Evolutionary conservation across 352 stramenopile genomes (phyloP).

Genomic region (Globisporangium iwayamae): DNA sequence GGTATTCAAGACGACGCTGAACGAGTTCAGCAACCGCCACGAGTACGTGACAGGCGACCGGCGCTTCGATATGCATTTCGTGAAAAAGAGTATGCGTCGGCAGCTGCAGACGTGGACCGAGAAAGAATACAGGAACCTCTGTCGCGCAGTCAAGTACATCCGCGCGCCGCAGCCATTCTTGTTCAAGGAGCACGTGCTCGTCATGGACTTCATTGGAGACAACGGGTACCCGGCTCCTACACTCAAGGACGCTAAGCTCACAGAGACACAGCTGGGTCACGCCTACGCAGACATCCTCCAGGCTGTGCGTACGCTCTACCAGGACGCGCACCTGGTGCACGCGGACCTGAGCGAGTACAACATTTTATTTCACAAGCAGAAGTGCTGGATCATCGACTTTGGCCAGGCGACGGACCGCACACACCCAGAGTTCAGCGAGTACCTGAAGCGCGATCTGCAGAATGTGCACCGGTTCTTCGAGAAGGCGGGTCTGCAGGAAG

Average conservation of each 20-base stretch:
- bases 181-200: constrained; percentile 65
- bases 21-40: constrained; percentile 76
- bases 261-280: constrained; percentile 39
- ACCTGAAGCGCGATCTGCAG: constrained; percentile 71
- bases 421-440: constrained; percentile 64
- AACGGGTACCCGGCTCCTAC: constrained; percentile 59
- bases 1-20: constrained; percentile 85
- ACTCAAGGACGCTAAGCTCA: constrained; percentile 63
- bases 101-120: constrained; percentile 76
- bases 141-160: constrained; percentile 46
- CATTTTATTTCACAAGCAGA: constrained; percentile 72
- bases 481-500: constrained; percentile 32
- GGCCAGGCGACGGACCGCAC: constrained; percentile 82
- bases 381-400: constrained; percentile 91
- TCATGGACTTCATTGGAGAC: constrained; percentile 68
- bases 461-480: constrained; percentile 81
- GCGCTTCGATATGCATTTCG: constrained; percentile 70
- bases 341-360: constrained; percentile 88
- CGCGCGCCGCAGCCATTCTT: constrained; percentile 37
- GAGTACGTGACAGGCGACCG: constrained; percentile 83
- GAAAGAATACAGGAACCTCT: constrained; percentile 70
- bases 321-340: constrained; percentile 54
- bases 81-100: constrained; percentile 62
- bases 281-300: constrained; percentile 55
- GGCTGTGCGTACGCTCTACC: constrained; percentile 45